These are phyloP conservation scores for Fusarium austroafricanum DNA, from an alignment of 2,329 filamentous ascomycete species.

Conservation along the genomic window DNA sequence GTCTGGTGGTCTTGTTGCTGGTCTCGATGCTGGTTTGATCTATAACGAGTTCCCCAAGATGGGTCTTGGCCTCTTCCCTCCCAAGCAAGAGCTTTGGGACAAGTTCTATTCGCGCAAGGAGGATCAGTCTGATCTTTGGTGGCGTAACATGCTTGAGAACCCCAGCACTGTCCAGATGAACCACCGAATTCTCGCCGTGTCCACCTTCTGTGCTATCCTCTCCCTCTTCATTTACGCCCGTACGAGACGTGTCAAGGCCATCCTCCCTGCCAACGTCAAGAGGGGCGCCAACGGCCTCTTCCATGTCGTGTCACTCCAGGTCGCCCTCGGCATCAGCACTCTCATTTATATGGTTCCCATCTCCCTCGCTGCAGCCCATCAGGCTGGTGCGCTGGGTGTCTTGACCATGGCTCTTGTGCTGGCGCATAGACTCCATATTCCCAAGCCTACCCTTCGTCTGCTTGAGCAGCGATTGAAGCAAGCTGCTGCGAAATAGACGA, in stretches of 20 bases:
- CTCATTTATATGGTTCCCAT: constrained; percentile 94
- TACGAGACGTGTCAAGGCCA: constrained; percentile 66
- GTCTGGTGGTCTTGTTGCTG: constrained; percentile 93
- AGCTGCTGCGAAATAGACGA: constrained; percentile 30
- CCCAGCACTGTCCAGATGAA: constrained; percentile 95
- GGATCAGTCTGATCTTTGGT: constrained; percentile 87
- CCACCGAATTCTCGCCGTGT: constrained; percentile 90
- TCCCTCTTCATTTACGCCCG: constrained; percentile 84
- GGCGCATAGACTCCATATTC: constrained; percentile 80
- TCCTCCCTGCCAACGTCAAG: constrained; percentile 71
- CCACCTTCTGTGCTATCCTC: constrained; percentile 85
- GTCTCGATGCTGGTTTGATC: constrained; percentile 94
- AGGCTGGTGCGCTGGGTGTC: constrained; percentile 88
- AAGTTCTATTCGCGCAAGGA: constrained; percentile 83
- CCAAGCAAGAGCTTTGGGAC: constrained; percentile 84
- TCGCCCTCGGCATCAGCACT: constrained; percentile 87
- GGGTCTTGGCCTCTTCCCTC: constrained; percentile 85
- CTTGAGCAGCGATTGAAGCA: constrained; percentile 64
- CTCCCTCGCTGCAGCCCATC: constrained; percentile 88
- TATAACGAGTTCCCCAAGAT: constrained; percentile 99
- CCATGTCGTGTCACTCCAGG: constrained; percentile 85
- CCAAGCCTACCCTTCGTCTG: constrained; percentile 71
- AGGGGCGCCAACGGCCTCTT: constrained; percentile 83
- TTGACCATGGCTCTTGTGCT: constrained; percentile 85
- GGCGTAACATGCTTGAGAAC: constrained; percentile 98